These are phyloP conservation scores for Sugiyamaella lignohabitans DNA, from an alignment of 805 yeast species.

Conservation along the genomic window DNA sequence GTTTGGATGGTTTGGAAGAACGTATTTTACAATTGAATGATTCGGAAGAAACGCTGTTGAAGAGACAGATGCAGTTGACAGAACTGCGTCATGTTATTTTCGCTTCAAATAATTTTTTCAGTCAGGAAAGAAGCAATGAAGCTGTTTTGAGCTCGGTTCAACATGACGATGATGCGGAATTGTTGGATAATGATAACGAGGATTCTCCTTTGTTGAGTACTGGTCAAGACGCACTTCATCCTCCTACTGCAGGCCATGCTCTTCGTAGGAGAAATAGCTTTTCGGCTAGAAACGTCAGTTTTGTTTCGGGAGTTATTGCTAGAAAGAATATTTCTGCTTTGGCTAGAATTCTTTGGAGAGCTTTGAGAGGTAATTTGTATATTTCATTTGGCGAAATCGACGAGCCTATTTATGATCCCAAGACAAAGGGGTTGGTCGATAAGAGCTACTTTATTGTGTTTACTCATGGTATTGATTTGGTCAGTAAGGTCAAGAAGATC, in stretches of 20 bases:
- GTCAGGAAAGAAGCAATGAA: constrained; percentile 29
- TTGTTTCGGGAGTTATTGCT: constrained; percentile 76
- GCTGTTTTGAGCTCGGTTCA: constrained; percentile 23
- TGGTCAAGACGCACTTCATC: constrained; percentile 30
- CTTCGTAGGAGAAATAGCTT: constrained; percentile 1
- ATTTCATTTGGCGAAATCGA: constrained; percentile 68
- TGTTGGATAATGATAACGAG: constrained; percentile 33
- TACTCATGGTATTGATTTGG: constrained; percentile 78
- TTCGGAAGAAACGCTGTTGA: constrained; percentile 57
- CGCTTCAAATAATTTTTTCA: constrained; percentile 42
- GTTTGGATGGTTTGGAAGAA: constrained; percentile 62
- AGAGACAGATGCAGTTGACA: constrained; percentile 55
- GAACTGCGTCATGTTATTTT: constrained; percentile 63
- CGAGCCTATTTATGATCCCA: constrained; percentile 59
- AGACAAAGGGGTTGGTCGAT: constrained; percentile 49
- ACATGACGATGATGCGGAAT: constrained; percentile 25
- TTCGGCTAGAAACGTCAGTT: constrained; percentile 34
- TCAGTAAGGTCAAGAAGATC: constrained; percentile 69
- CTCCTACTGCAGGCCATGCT: not conserved
- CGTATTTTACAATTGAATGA: constrained; percentile 65
- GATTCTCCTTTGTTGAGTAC: constrained; percentile 34
- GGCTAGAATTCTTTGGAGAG: constrained; percentile 85
- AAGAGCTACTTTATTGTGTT: constrained; percentile 84
- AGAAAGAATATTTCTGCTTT: constrained; percentile 62
- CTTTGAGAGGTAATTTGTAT: constrained; percentile 84